Evolutionary conservation across 164 flowering plant genomes (phyloP), one percentile per base, ranked within the genome.

Genomic region (Vitis riparia): DNA sequence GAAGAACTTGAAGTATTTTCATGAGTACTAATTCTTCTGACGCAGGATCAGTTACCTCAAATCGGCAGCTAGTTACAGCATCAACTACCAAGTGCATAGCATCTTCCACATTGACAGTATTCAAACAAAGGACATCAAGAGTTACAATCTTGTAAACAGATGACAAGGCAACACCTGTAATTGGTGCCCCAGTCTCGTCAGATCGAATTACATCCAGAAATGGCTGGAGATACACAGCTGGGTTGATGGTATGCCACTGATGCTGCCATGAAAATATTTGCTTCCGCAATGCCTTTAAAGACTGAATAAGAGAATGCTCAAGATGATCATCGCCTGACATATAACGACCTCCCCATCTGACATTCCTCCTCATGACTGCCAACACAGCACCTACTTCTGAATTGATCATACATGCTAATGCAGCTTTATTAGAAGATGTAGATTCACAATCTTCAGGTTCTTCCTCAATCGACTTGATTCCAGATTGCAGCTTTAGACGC

Each of bases 141-240:
- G 81, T 82, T 58, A 89, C 75, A 60, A 89, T 80, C 75, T 87
- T 89, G 70, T 81, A 82, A 55, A 89, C 87, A 53, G 93, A 81
- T 7, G 91, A 87, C 68, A 89, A 79, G 64, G 93, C 91, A 60
- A 81, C 86, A 65, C 93, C 86, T 55, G 93, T 89, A 57, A 89
- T 87, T 13, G 89, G 91, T 65, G 89, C 93, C 68, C 91, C 87
- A 67, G 93, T 89, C 81, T 89, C 93, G 75, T 84, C 93, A 8
- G 91, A 89, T 66, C 76, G 83, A 59, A 89, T 87, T 63, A 89
- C 91, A 65, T 89, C 93, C 60, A 89, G 62, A 77, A 89, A 89
- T 8, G 93, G 93, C 76, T 83, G 86, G 10, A 89, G 85, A 68
- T 87, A 89, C 64, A 81, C 15, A 47, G 78, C 74, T 30, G 93